A percentile compares a stretch with the other conserved stretches of the same genome.
These are phyloP conservation scores for Venturia aucupariae DNA, from an alignment of 2,329 filamentous ascomycete species.

Conservation along the genomic window DNA sequence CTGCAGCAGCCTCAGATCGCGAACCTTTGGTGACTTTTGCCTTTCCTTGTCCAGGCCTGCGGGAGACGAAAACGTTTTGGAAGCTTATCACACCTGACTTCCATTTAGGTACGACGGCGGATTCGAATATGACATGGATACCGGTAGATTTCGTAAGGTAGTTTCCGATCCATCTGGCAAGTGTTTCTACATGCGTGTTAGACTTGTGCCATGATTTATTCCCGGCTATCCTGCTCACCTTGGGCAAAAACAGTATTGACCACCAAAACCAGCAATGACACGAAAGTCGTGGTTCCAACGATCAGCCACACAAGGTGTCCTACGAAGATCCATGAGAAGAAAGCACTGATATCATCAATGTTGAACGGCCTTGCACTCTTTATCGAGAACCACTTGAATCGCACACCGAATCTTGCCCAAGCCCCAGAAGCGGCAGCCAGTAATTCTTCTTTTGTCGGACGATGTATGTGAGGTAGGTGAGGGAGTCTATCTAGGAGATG, in stretches of 20 bases:
- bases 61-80: constrained; percentile 90
- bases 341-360: constrained; percentile 89
- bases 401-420: constrained; percentile 78
- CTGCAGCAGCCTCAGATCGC: constrained; percentile 71
- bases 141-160: constrained; percentile 92
- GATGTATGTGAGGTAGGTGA: constrained; percentile 55
- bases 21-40: constrained; percentile 90
- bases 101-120: constrained; percentile 95
- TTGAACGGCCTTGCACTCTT: constrained; percentile 91
- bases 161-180: constrained; percentile 88
- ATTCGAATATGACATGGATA: constrained; percentile 91
- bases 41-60: constrained; percentile 71
- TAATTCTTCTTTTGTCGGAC: constrained; percentile 88
- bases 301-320: constrained; percentile 93
- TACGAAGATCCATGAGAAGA: constrained; percentile 88
- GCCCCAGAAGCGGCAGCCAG: constrained; percentile 87
- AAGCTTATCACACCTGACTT: constrained; percentile 91
- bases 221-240: constrained; percentile 41
- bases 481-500: constrained; percentile 47
- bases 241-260: constrained; percentile 97
- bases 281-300: constrained; percentile 95
- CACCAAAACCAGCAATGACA: constrained; percentile 79
- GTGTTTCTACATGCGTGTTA: constrained; percentile 54
- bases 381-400: constrained; percentile 97
- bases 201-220: constrained; percentile 19